Percentiles rank a stretch among this genome's conserved stretches.
Conservation (phyloP, 495 filamentous ascomycete genomes). For the Annulohypoxylon stygium region DNA sequence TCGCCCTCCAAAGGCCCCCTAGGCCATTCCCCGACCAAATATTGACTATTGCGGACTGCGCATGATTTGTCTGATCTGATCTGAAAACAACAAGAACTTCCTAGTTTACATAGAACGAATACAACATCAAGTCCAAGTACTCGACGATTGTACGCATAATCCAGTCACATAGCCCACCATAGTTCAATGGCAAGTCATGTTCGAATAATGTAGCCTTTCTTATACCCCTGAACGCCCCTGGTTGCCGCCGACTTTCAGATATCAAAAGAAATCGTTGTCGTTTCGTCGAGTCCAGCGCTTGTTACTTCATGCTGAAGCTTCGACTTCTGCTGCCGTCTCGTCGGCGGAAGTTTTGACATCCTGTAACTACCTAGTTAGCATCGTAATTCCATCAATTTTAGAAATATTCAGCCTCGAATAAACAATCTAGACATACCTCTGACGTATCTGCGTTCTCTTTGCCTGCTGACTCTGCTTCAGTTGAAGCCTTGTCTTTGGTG, state of each 20-base stretch:
- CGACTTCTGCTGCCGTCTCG: constrained; percentile 31
- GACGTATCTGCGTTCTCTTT: constrained; percentile 51
- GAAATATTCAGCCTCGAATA: not conserved
- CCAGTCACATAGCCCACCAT: constrained; percentile 20
- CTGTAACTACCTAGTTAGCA: constrained; percentile 29
- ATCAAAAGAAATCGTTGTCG: constrained; percentile 21
- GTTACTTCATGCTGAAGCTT: constrained; percentile 40
- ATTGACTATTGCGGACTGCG: constrained; percentile 36
- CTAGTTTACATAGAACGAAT: constrained; percentile 52
- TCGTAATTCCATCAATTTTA: not conserved
- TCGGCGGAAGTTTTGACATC: constrained; percentile 22
- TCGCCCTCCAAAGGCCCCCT: not conserved
- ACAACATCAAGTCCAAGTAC: constrained; percentile 40
- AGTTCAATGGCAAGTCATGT: constrained; percentile 12
- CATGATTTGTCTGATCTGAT: constrained; percentile 19
- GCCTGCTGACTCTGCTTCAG: constrained; percentile 44
- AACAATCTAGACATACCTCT: constrained; percentile 48
- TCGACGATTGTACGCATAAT: constrained; percentile 35
- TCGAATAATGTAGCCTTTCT: constrained; percentile 33
- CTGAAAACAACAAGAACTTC: constrained; percentile 39
- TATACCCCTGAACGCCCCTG: constrained; percentile 45
- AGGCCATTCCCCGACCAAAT: constrained; percentile 31
- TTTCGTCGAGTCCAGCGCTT: constrained; percentile 20
- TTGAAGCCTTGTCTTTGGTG: constrained; percentile 46
- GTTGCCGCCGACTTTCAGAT: constrained; percentile 28